These are phyloP conservation scores for Scheffersomyces segobiensis DNA, from an alignment of 1,139 yeast species.

Conservation along the genomic window DNA sequence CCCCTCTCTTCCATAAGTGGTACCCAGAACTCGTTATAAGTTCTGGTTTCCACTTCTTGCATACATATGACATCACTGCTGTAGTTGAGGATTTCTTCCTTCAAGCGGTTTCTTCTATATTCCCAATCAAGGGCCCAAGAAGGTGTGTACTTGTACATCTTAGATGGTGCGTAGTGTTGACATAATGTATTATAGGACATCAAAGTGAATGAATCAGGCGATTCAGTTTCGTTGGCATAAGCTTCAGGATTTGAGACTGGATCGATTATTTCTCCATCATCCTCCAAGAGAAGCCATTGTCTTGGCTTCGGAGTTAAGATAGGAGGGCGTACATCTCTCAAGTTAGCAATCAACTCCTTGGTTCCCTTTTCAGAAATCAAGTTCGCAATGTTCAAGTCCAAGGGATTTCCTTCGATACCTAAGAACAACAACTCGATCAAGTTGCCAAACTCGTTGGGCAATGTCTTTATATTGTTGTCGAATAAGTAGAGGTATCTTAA, in stretches of 20 bases:
- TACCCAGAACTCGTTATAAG: constrained; percentile 83
- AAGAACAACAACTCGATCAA: constrained; percentile 81
- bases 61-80: constrained; percentile 81
- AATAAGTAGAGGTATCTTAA: constrained; percentile 82
- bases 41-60: constrained; percentile 92
- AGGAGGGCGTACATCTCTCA: constrained; percentile 81
- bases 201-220: constrained; percentile 59
- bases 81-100: constrained; percentile 66
- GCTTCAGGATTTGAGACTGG: constrained; percentile 32
- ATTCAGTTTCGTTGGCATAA: constrained; percentile 27
- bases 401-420: constrained; percentile 92
- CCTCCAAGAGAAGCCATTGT: constrained; percentile 77
- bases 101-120: constrained; percentile 76
- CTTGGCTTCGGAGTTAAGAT: constrained; percentile 68
- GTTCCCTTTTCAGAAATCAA: constrained; percentile 83
- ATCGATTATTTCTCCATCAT: constrained; percentile 66
- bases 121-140: constrained; percentile 97
- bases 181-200: constrained; percentile 90
- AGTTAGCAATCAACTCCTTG: constrained; percentile 71
- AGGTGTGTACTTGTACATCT: constrained; percentile 91
- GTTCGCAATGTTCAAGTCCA: constrained; percentile 64
- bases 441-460: constrained; percentile 87
- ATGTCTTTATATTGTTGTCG: constrained; percentile 73
- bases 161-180: constrained; percentile 92
- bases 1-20: constrained; percentile 74